Conservation (phyloP, 2,329 filamentous ascomycete species). For the Coniochaeta ligniaria region DNA sequence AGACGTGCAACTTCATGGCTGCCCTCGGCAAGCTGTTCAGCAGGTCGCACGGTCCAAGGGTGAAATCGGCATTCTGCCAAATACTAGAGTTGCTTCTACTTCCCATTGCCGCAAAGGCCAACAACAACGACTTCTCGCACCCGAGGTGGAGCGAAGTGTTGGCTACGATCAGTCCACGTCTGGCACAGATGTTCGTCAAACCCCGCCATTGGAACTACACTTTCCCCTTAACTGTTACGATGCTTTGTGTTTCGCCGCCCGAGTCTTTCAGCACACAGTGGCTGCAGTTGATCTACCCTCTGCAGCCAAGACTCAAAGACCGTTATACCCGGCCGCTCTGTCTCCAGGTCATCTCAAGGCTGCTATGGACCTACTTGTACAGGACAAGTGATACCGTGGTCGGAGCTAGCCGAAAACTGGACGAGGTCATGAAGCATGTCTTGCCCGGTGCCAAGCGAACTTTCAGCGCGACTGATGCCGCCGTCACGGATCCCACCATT, state of each 20-base stretch:
- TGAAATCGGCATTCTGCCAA: constrained; percentile 93
- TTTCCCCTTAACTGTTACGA: constrained; percentile 79
- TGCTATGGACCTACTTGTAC: constrained; percentile 94
- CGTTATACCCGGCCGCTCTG: constrained; percentile 69
- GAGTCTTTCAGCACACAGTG: constrained; percentile 83
- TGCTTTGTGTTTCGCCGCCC: constrained; percentile 80
- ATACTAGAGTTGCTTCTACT: constrained; percentile 81
- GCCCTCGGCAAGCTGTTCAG: constrained; percentile 76
- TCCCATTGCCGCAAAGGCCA: constrained; percentile 76
- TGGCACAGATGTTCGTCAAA: constrained; percentile 82
- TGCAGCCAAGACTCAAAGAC: constrained; percentile 81
- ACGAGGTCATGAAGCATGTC: constrained; percentile 81
- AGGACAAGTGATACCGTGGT: constrained; percentile 66
- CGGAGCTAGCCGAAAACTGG: constrained; percentile 68
- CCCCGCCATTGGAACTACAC: constrained; percentile 86
- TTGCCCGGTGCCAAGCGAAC: constrained; percentile 75
- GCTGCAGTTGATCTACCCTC: constrained; percentile 70
- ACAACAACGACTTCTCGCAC: constrained; percentile 65
- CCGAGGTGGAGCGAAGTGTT: constrained; percentile 85
- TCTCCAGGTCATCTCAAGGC: constrained; percentile 79
- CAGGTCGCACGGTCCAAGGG: constrained; percentile 75
- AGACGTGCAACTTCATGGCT: constrained; percentile 83
- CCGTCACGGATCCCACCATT: constrained; percentile 83
- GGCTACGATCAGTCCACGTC: constrained; percentile 66
- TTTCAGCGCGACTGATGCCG: constrained; percentile 72